Conservation (phyloP, 2,329 filamentous ascomycete genomes). For the Calonectria hongkongensis region DNA sequence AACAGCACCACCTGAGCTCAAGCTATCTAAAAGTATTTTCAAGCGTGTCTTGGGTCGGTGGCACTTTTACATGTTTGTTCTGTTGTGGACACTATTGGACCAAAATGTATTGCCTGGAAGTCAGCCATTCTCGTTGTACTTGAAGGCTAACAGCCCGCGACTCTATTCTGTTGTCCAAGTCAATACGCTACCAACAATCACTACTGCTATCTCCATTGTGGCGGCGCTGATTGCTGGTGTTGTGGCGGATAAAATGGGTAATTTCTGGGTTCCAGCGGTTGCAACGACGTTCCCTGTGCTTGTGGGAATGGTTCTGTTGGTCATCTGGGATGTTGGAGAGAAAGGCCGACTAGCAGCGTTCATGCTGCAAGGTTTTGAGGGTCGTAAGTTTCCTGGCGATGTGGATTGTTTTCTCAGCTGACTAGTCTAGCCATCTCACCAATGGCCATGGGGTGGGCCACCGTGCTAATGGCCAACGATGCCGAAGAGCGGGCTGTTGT, state of each 20-base stretch:
- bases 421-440: constrained; percentile 53
- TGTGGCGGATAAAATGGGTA: constrained; percentile 58
- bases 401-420: not conserved
- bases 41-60: constrained; percentile 61
- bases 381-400: constrained; percentile 25
- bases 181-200: constrained; percentile 64
- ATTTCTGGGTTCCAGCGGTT: constrained; percentile 60
- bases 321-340: constrained; percentile 62
- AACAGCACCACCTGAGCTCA: constrained; percentile 56
- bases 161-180: constrained; percentile 62
- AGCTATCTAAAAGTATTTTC: constrained; percentile 60
- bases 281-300: constrained; percentile 59
- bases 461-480: constrained; percentile 60
- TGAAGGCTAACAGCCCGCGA: constrained; percentile 60
- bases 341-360: constrained; percentile 61
- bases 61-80: constrained; percentile 63
- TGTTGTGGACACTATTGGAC: constrained; percentile 62
- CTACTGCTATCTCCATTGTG: constrained; percentile 62
- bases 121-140: constrained; percentile 63
- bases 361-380: constrained; percentile 61
- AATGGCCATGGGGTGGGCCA: constrained; percentile 64
- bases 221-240: constrained; percentile 58
- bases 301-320: constrained; percentile 58
- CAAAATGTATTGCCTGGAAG: constrained; percentile 60
- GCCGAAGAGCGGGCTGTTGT: constrained; percentile 64